Base-by-base conservation (phyloP, 2,329 filamentous ascomycete genomes). In the Colletotrichum sojae region DNA sequence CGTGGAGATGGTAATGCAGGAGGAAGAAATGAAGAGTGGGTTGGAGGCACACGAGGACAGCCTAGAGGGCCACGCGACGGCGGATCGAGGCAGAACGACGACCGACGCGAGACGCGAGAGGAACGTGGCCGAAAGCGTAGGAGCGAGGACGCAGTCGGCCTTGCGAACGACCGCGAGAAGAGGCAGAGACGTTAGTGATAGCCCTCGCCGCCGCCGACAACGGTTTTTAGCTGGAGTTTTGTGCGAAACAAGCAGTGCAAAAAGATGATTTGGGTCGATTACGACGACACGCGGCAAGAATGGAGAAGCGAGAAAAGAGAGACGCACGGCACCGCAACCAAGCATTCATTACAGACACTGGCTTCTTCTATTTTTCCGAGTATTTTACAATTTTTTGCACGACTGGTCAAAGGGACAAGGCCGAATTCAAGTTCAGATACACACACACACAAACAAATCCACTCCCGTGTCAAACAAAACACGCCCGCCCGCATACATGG, bases 121-220 rank as follows among this genome's bases (percentile, higher is more conserved):
- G 81, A 83, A 46, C 77, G 77, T 4, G 75, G 77, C 39, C 76
- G 80, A 71, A 85, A 85, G 75, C 81, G 83, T 45, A 80, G 80
- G 73, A 87, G 85, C 72, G 86, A 88, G 69, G 86, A 87, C 59
- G 83, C 82, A 20, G 74, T 76, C n/a, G 80, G 73, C 20, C 68
- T 78, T 70, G 72, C 76, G 16, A 82, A 76, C 73, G 85, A 87
- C 46, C 81, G 84, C 67, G 86, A 89, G 70, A 89, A 89, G 81
- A 82, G 87, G 76, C 82, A 80, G 71, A 83, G 87, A 77, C 83
- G 84, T 74, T 87, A 82, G 76, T 77, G 39, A 18, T 10, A 40
- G 9, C 9, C n/a, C 15, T 27, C 58, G 25, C 36, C 52, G 5
- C 10, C 15, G 58, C 46, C n/a, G 62, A 22, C 16, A 15, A 46